Evolutionary conservation across 2,329 filamentous ascomycete species (phyloP).

Genomic region (Colletotrichum nymphaeae): DNA sequence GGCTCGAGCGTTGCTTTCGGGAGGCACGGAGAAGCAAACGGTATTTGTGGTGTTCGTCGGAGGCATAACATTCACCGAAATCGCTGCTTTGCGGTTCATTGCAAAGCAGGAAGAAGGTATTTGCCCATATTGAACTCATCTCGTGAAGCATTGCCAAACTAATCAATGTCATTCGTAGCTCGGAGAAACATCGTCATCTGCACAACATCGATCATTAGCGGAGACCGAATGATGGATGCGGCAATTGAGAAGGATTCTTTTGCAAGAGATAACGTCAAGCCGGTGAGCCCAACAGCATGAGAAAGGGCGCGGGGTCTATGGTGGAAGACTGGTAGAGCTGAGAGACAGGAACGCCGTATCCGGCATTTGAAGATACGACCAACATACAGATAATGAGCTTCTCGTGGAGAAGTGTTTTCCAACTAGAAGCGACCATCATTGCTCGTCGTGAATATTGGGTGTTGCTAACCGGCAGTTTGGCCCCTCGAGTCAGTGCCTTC

Average conservation of each 20-base stretch:
- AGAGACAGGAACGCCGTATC: background rate
- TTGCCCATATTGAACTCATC: background rate
- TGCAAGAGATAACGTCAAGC: conserved; percentile 51
- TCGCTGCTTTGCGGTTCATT: conserved; percentile 92
- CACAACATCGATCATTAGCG: conserved; percentile 91
- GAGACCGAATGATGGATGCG: conserved; percentile 87
- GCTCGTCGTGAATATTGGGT: background rate
- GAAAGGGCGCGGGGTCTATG: background rate
- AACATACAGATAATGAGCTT: conserved; percentile 11
- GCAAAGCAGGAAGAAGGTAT: conserved; percentile 82
- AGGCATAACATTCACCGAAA: conserved; percentile 96
- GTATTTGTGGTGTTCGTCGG: conserved; percentile 97
- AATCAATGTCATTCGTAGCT: conserved; percentile 53
- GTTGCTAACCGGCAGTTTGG: background rate
- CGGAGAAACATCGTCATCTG: conserved; percentile 90
- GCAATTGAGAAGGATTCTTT: conserved; percentile 80
- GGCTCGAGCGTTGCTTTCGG: conserved; percentile 84
- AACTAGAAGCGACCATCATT: background rate
- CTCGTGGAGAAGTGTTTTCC: background rate
- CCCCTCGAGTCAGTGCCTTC: conserved; percentile 1
- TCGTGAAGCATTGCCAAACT: background rate
- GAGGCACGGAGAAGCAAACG: conserved; percentile 80
- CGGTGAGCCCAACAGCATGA: conserved; percentile 36
- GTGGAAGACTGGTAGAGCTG: background rate
- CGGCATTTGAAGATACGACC: background rate